phyloP scores from a whole-genome alignment of 2,329 filamentous ascomycete species.

The Aspergillus novoparasiticus region DNA sequence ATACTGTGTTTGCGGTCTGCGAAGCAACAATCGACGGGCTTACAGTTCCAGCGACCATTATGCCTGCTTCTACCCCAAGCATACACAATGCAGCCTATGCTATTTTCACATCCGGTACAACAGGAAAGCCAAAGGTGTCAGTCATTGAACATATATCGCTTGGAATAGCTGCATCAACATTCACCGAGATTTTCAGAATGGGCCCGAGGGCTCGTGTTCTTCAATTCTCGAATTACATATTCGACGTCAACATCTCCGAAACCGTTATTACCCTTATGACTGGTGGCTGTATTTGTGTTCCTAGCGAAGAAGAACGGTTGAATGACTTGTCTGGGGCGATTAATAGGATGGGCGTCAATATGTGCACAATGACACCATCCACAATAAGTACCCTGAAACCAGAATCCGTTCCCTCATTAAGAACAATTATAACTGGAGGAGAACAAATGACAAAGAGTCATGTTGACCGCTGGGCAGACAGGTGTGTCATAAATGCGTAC shows the following conservation, averaged over 20 bases:
- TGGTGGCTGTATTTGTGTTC: constrained; percentile 64
- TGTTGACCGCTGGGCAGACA: constrained; percentile 48
- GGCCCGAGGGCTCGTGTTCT: constrained; percentile 58
- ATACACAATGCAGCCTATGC: constrained; percentile 55
- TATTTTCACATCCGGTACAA: constrained; percentile 62
- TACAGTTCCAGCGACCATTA: constrained; percentile 21
- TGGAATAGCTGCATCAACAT: constrained; percentile 56
- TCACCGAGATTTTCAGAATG: constrained; percentile 56
- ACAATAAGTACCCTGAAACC: constrained; percentile 55
- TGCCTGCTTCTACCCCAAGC: constrained; percentile 17
- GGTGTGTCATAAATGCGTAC: constrained; percentile 50
- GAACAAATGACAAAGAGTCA: constrained; percentile 48
- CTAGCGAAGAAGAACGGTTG: constrained; percentile 53
- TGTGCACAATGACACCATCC: constrained; percentile 61
- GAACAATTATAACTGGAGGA: constrained; percentile 47
- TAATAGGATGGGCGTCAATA: constrained; percentile 53
- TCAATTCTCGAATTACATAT: constrained; percentile 60
- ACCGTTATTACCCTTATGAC: constrained; percentile 57
- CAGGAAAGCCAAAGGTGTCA: constrained; percentile 61
- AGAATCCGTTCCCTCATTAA: constrained; percentile 47
- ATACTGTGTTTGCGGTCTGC: constrained; percentile 31
- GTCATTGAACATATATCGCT: constrained; percentile 64
- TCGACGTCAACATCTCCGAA: constrained; percentile 58
- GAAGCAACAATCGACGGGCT: constrained; percentile 31
- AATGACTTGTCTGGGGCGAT: constrained; percentile 56